phyloP scores from a whole-genome alignment of 441 rosid species.

The Mallotus japonicus region DNA sequence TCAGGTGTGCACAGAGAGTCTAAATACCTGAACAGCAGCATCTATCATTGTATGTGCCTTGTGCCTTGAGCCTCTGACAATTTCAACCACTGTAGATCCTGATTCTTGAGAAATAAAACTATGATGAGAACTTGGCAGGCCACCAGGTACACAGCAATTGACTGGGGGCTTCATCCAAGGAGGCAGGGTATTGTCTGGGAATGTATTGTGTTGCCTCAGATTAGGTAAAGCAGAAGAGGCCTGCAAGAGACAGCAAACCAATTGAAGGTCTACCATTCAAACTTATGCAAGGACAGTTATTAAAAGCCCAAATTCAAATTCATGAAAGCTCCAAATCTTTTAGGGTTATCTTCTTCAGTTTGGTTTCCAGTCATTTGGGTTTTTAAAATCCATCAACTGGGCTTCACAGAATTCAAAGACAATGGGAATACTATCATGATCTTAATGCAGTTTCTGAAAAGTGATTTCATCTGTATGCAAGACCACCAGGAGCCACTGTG shows the following conservation, averaged over 20 bases:
- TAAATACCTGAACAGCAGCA: conserved; percentile 74
- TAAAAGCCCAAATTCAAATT: conserved; percentile 21
- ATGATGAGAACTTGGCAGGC: conserved; percentile 33
- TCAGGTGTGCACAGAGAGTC: neutral
- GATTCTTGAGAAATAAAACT: conserved; percentile 49
- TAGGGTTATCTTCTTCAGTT: conserved; percentile 31
- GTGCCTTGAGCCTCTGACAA: conserved; percentile 61
- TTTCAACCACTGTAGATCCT: conserved; percentile 65
- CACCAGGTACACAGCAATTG: conserved; percentile 30
- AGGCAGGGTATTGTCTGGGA: conserved; percentile 33
- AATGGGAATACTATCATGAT: conserved; percentile 7
- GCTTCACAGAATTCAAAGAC: conserved; percentile 31
- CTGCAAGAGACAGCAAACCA: conserved; percentile 37
- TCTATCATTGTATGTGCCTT: conserved; percentile 84
- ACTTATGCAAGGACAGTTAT: conserved; percentile 4
- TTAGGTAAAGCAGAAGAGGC: conserved; percentile 49
- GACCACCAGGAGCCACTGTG: neutral
- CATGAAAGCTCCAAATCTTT: conserved; percentile 42
- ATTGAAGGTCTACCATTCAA: conserved; percentile 17
- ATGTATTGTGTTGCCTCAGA: conserved; percentile 37
- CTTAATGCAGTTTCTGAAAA: conserved; percentile 1
- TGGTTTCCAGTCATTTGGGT: conserved; percentile 39
- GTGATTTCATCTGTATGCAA: neutral
- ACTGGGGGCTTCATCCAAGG: conserved; percentile 44
- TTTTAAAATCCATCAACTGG: conserved; percentile 38